These are phyloP conservation scores for Rhododendron henanense DNA, from an alignment of 148 eudicot genomes.

Conservation along the genomic window DNA sequence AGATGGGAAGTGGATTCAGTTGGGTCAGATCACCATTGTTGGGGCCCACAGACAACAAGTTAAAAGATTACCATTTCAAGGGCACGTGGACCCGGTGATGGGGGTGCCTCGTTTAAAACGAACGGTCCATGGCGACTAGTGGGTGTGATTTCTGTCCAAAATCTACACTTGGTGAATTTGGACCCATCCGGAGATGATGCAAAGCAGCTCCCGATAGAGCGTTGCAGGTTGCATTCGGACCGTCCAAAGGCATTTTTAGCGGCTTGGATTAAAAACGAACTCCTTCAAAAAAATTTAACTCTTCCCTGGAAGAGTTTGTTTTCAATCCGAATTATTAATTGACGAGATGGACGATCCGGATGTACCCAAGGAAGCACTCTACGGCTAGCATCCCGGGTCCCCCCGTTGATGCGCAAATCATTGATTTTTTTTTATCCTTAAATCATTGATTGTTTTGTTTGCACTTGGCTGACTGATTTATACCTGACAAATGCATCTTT, in stretches of 20 bases:
- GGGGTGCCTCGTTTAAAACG: background rate
- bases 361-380: too few species aligned
- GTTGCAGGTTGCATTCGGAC: fast-evolving
- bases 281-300: too few species aligned
- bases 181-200: background rate
- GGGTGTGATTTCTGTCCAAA: background rate
- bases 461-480: background rate
- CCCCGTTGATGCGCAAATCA: background rate
- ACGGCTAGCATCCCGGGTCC: too few species aligned
- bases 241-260: too few species aligned
- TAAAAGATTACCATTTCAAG: background rate
- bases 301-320: fast-evolving
- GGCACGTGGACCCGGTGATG: constrained; percentile 7
- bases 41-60: background rate
- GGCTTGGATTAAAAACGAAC: too few species aligned
- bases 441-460: background rate
- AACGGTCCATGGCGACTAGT: background rate
- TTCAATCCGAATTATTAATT: too few species aligned
- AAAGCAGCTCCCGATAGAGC: too few species aligned
- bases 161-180: background rate
- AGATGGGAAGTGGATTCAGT: background rate
- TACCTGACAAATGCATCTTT: background rate
- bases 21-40: background rate
- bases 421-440: background rate
- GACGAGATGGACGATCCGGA: too few species aligned